Conservation (phyloP, 2,329 filamentous ascomycete genomes). For the Colletotrichum eremochloae region DNA sequence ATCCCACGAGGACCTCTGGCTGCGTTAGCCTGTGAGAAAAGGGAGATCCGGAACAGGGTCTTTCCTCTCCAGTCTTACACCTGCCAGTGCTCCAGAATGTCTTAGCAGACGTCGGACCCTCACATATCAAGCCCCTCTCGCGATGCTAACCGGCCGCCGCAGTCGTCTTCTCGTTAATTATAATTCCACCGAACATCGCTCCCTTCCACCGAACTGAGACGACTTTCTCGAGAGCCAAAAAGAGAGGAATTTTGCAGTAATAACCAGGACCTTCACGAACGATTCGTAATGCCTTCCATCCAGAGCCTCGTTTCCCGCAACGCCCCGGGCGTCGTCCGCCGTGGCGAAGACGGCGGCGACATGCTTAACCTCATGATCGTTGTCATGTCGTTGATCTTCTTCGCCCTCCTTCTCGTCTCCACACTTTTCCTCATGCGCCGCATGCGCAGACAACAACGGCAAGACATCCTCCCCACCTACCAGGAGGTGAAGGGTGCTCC, state of each 20-base stretch:
- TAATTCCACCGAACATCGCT: conserved; percentile 34
- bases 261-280: conserved; percentile 22
- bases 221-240: conserved; percentile 24
- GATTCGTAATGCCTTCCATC: conserved; percentile 54
- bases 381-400: conserved; percentile 82
- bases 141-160: conserved; percentile 25
- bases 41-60: conserved; percentile 24
- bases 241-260: conserved; percentile 26
- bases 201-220: neutral
- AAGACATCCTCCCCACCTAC: conserved; percentile 76
- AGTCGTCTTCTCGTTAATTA: conserved; percentile 35
- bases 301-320: conserved; percentile 55
- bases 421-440: conserved; percentile 81
- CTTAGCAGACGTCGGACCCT: conserved; percentile 19
- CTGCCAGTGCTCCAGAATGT: conserved; percentile 36
- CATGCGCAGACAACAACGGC: conserved; percentile 63
- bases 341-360: conserved; percentile 62
- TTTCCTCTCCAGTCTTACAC: conserved; percentile 20
- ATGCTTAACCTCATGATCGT: conserved; percentile 84
- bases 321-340: conserved; percentile 55
- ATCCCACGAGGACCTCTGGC: neutral
- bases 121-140: conserved; percentile 21
- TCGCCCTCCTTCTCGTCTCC: conserved; percentile 76
- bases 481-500: conserved; percentile 68
- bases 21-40: conserved; percentile 24